Base-by-base conservation (phyloP, 768 basidiomycete species). In the Candolleomyces efflorescens region DNA sequence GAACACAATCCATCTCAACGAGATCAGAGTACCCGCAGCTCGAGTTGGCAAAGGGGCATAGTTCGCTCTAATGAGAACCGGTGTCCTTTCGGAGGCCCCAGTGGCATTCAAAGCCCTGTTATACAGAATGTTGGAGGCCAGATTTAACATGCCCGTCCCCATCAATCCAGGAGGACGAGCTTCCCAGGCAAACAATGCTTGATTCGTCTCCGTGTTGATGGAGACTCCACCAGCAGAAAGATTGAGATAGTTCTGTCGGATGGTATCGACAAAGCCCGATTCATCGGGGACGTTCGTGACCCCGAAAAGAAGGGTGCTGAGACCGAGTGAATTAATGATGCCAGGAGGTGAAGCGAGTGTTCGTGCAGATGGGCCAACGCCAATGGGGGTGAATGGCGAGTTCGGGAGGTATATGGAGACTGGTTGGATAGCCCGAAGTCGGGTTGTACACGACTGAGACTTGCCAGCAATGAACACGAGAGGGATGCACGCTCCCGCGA, bases 1-100 rank as follows among this genome's bases (percentile, higher is more conserved):
- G 72, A 91, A 92, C 5, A 79, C 82, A 17, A 85, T 69, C 90
- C 90, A 92, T 67, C 84, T 86, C 68, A 92, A 68, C 11, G 83
- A 84, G 9, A 79, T 68, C 17, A 89, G 73, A 2, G 85, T 84
- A 7, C 80, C 81, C 9, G 75, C 77, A 43, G 75, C 76, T n/a
- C 82, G 68, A 6, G 73, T 74, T 9, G 88, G 86, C 66, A 92
- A 84, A 24, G 70, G 68, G 44, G 80, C 73, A 68, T 82, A 90
- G 54, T 73, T 79, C 1, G 86, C 79, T 44, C 69, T 64, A 57
- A 92, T 89, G 17, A 87, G 68, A n/a, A 75, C 77, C 0, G 83
- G 78, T 4, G 69, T 45, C 17, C 65, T 63, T 3, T 64, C 63
- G 10, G 68, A 55, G 9, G 74, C 67, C 0, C 78, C 80, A 1